phyloP scores from a whole-genome alignment of 305 asterid species.

The Coffea humblotiana region DNA sequence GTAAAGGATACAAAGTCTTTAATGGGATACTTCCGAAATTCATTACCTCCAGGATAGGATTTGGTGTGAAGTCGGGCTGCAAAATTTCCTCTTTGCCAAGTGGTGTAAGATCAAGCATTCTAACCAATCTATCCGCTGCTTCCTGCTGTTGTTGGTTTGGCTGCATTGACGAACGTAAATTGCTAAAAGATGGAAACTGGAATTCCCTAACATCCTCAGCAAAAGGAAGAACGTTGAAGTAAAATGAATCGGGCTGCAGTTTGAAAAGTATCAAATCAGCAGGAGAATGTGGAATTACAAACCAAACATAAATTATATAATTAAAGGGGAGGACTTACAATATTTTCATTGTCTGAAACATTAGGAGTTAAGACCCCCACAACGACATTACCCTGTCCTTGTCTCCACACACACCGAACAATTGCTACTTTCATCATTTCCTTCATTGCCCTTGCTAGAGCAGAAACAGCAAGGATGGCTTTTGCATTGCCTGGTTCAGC shows the following conservation, averaged over 20 bases:
- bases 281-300: background rate
- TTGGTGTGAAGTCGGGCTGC: slow-evolving; percentile 83
- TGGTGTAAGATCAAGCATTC: slow-evolving; percentile 90
- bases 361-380: slow-evolving; percentile 90
- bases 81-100: slow-evolving; percentile 66
- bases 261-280: background rate
- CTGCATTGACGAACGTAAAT: slow-evolving; percentile 72
- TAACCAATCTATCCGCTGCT: slow-evolving; percentile 80
- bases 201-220: slow-evolving; percentile 98
- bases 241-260: slow-evolving; percentile 85
- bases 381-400: slow-evolving; percentile 87
- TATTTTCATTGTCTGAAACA: slow-evolving; percentile 58
- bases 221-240: slow-evolving; percentile 95
- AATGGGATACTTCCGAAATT: background rate
- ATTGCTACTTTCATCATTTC: slow-evolving; percentile 85
- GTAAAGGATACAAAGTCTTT: background rate
- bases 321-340: slow-evolving; percentile 47
- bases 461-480: slow-evolving; percentile 75
- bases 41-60: slow-evolving; percentile 81
- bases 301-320: background rate
- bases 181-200: slow-evolving; percentile 86
- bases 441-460: slow-evolving; percentile 91
- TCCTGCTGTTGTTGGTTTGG: slow-evolving; percentile 85
- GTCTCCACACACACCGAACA: slow-evolving; percentile 96
- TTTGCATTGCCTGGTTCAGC: slow-evolving; percentile 82